Percentiles rank a stretch among this genome's conserved stretches.
Conservation (phyloP, 2,329 filamentous ascomycete genomes). For the Aspergillus awamori region DNA sequence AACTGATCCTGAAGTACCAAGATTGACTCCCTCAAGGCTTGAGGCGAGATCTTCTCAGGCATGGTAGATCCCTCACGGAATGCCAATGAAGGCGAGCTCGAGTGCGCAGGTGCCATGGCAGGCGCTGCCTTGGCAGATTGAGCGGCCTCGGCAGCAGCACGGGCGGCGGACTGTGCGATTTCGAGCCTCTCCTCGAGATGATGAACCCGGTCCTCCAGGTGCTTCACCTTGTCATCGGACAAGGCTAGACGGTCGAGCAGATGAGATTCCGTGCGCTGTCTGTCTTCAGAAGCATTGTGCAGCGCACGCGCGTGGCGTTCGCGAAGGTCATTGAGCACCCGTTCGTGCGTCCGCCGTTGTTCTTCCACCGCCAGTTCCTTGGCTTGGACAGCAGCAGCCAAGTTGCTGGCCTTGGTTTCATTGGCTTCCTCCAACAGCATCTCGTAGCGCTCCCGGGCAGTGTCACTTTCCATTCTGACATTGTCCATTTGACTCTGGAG, state of each 20-base stretch:
- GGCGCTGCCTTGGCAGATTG: conserved; percentile 57
- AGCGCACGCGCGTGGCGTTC: conserved; percentile 75
- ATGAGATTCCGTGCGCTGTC: conserved; percentile 75
- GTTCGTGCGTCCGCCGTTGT: conserved; percentile 68
- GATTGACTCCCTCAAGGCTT: conserved; percentile 93
- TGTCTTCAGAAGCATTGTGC: conserved; percentile 76
- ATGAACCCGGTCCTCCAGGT: conserved; percentile 80
- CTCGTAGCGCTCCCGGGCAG: conserved; percentile 76
- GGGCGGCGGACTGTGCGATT: conserved; percentile 83
- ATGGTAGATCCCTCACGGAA: conserved; percentile 51
- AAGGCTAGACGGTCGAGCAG: conserved; percentile 79
- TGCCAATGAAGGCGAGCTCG: conserved; percentile 52
- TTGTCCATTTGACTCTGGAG: conserved; percentile 76
- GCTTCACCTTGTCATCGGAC: conserved; percentile 79
- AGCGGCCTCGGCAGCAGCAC: conserved; percentile 77
- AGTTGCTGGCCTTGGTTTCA: conserved; percentile 64
- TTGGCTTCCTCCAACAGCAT: conserved; percentile 82
- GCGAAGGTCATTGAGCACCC: conserved; percentile 73
- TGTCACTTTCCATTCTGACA: conserved; percentile 77
- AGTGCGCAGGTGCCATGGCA: conserved; percentile 44
- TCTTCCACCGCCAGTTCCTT: conserved; percentile 59
- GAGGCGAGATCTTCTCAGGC: conserved; percentile 87
- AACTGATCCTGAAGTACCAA: conserved; percentile 95
- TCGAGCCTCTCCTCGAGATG: conserved; percentile 90
- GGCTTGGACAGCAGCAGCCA: conserved; percentile 57